A percentile compares a stretch with the other conserved stretches of the same genome.
Conservation (phyloP, 2,329 filamentous ascomycete species). For the Dothideomycetes sp. region DNA sequence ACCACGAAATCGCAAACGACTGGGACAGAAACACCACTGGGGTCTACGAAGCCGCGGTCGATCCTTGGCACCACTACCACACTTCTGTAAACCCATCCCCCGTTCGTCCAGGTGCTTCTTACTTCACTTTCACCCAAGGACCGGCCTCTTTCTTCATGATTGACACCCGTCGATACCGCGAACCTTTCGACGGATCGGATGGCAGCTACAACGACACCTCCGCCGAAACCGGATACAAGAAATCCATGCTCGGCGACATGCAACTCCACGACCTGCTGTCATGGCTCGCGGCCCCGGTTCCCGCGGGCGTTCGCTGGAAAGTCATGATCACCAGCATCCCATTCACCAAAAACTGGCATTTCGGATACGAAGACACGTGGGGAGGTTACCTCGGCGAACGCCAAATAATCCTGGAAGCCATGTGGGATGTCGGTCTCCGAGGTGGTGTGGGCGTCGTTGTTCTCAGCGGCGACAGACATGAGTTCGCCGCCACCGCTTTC, state of each 20-base stretch:
- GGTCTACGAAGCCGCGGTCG: constrained; percentile 68
- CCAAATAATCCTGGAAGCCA: constrained; percentile 69
- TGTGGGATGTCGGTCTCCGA: constrained; percentile 71
- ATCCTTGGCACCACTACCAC: constrained; percentile 83
- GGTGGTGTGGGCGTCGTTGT: constrained; percentile 72
- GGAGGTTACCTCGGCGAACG: constrained; percentile 82
- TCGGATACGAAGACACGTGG: constrained; percentile 87
- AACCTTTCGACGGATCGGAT: constrained; percentile 51
- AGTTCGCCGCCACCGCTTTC: constrained; percentile 82
- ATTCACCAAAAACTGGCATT: constrained; percentile 95
- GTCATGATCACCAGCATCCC: constrained; percentile 83
- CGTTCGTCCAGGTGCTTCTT: constrained; percentile 56
- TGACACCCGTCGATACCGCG: constrained; percentile 82
- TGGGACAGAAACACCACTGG: constrained; percentile 77
- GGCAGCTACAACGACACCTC: constrained; percentile 33
- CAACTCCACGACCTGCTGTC: constrained; percentile 72
- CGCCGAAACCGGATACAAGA: constrained; percentile 42
- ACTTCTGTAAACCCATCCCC: constrained; percentile 71
- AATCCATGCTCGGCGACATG: constrained; percentile 76
- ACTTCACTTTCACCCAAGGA: constrained; percentile 82
- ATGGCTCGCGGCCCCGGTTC: constrained; percentile 65
- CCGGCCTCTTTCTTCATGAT: constrained; percentile 91
- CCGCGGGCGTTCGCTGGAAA: constrained; percentile 80
- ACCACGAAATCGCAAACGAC: constrained; percentile 94
- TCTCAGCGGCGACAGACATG: constrained; percentile 87